Percentiles rank a stretch among this genome's conserved stretches.
Evolutionary conservation across 108 stramenopile genomes (phyloP).

Genomic region (Cyclotella cryptica): DNA sequence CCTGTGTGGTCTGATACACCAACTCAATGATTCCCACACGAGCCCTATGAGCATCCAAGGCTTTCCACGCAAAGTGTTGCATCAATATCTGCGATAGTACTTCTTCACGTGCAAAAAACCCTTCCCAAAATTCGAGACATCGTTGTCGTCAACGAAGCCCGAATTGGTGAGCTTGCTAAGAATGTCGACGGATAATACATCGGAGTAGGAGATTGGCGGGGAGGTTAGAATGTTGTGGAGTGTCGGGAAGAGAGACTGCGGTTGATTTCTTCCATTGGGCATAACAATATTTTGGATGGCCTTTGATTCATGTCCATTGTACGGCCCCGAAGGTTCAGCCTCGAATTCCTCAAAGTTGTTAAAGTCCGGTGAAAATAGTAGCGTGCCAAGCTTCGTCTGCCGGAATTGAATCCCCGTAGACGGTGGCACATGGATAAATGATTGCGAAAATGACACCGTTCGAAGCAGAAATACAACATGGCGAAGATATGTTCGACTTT

Average conservation of each 20-base stretch:
- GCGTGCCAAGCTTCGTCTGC: neutral
- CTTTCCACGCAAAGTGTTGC: slow-evolving; percentile 39
- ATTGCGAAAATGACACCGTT: neutral
- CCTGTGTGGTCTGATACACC: slow-evolving; percentile 1
- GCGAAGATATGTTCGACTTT: neutral
- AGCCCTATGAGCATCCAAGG: slow-evolving; percentile 49
- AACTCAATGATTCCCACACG: slow-evolving; percentile 39
- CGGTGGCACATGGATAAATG: neutral
- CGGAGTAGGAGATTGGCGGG: slow-evolving; percentile 19
- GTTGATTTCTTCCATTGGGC: neutral
- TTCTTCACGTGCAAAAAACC: slow-evolving; percentile 28
- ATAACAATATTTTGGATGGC: neutral
- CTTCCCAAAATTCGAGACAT: slow-evolving; percentile 26
- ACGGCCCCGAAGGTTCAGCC: neutral
- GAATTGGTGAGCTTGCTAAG: slow-evolving; percentile 4
- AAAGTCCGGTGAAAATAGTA: neutral
- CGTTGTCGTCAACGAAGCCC: slow-evolving; percentile 42
- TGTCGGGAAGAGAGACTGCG: slow-evolving; percentile 22
- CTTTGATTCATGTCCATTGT: neutral
- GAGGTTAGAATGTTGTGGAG: slow-evolving; percentile 21
- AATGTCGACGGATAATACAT: slow-evolving; percentile 11
- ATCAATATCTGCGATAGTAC: slow-evolving; percentile 33
- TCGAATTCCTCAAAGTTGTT: neutral
- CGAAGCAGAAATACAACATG: neutral
- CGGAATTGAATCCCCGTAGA: neutral